Evolutionary conservation across 83 land plant genomes (phyloP).

Genomic region (Picea abies): DNA sequence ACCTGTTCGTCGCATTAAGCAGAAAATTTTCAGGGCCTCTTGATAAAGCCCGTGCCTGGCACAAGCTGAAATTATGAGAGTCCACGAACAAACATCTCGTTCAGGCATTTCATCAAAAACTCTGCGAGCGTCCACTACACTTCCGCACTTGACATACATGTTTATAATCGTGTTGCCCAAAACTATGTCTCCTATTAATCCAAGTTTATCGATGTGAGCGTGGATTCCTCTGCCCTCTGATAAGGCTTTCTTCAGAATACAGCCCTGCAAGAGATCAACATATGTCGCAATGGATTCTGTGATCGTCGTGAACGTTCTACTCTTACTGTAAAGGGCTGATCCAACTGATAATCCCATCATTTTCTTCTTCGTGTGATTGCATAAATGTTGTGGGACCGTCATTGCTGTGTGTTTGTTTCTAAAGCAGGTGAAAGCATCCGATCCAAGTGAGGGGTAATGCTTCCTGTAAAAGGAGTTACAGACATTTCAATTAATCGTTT

Average conservation of each 20-base stretch:
- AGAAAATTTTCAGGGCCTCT: background rate
- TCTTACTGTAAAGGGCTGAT: too few relatives aligned
- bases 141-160: conserved; percentile 42
- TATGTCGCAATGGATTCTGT: background rate
- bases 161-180: conserved; percentile 56
- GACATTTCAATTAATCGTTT: too few relatives aligned
- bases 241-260: conserved; percentile 28
- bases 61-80: background rate
- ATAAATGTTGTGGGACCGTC: too few relatives aligned
- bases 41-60: background rate
- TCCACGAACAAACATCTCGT: background rate
- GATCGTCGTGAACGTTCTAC: too few relatives aligned
- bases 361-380: too few relatives aligned
- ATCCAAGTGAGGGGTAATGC: too few relatives aligned
- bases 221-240: conserved; percentile 46
- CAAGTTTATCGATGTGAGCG: conserved; percentile 40
- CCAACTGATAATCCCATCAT: too few relatives aligned
- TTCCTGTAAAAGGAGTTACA: too few relatives aligned
- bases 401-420: too few relatives aligned
- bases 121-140: background rate
- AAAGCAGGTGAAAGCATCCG: too few relatives aligned
- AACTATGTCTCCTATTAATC: conserved; percentile 21
- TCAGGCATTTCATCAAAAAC: background rate
- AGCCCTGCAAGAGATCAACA: conserved; percentile 23
- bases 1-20: background rate